Evolutionary conservation across 2,329 filamentous ascomycete species (phyloP), one percentile per base, ranked within the genome.

Genomic region (Coniochaeta hoffmannii): DNA sequence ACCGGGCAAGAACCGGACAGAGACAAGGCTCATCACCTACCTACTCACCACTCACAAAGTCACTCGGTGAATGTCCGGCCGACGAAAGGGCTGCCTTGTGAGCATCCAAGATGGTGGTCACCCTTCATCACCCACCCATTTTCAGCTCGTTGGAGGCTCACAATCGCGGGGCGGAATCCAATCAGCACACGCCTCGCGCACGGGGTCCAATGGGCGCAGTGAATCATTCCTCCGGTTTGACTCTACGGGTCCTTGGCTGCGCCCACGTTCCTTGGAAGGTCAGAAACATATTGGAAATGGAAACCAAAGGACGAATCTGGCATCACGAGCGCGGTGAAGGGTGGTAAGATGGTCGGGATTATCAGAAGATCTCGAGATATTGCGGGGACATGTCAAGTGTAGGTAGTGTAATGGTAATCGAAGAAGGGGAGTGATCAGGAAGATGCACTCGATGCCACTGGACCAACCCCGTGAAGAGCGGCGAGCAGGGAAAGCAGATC

Each of bases 61-160:
- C 31, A 53, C 41, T 53, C 50, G 50, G 50, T 53, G 50, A 53
- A 53, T 50, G 38, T 53, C 50, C 50, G 31, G 52, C 36, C 36
- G 53, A 51, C 49, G 50, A 58, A 46, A 52, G 50, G 56, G 58
- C 58, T 62, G 62, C 64, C 63, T 62, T 62, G 64, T 63, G 61
- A 63, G 60, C 12, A 57, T 46, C n/a, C 53, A 55, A 53, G 56
- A 54, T 30, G 58, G 62, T 62, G 63, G 60, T 64, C 63, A 63
- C 62, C 60, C 56, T n/a, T 60, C 58, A 57, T 53, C 56, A 26
- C 49, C 49, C 44, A 59, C n/a, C n/a, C n/a, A n/a, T n/a, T 58
- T 54, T 55, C 53, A 35, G 55, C 44, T 54, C 52, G 52, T 41
- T 57, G 55, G 53, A 28, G 36, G 34, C 58, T 56, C 49, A 38